Conservation (phyloP, 805 yeast species). For the Candida pseudofarinosa region DNA sequence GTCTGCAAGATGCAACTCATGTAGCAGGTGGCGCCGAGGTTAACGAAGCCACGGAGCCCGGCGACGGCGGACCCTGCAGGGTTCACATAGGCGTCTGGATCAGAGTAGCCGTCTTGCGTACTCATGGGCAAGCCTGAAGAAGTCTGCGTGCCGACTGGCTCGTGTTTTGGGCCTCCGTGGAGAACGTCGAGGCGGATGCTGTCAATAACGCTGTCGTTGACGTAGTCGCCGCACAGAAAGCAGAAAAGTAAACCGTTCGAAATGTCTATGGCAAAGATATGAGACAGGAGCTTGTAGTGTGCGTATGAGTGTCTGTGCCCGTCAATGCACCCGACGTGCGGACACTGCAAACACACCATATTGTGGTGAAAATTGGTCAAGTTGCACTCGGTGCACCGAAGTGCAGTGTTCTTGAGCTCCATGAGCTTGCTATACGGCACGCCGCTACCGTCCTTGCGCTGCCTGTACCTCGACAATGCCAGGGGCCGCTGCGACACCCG, state of each 20-base stretch:
- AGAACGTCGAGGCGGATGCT: constrained; percentile 36
- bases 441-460: constrained; percentile 34
- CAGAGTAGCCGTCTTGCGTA: background rate
- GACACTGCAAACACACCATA: constrained; percentile 71
- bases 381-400: constrained; percentile 51
- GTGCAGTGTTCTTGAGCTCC: constrained; percentile 38
- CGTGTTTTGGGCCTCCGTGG: constrained; percentile 8
- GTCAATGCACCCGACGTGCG: constrained; percentile 67
- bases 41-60: constrained; percentile 86
- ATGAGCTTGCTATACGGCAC: constrained; percentile 36
- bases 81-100: constrained; percentile 12
- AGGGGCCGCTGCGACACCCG: constrained; percentile 38
- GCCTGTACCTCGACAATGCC: constrained; percentile 22
- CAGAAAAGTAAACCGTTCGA: constrained; percentile 69
- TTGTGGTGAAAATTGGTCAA: constrained; percentile 39
- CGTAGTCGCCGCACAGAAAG: constrained; percentile 71
- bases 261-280: constrained; percentile 54
- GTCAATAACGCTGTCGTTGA: constrained; percentile 59
- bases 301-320: constrained; percentile 28
- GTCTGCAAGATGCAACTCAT: constrained; percentile 93
- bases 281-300: constrained; percentile 31
- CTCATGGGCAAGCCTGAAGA: background rate
- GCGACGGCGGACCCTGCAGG: constrained; percentile 57
- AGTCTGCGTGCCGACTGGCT: background rate
- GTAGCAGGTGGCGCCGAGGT: constrained; percentile 96